phyloP scores from a whole-genome alignment of 2,329 filamentous ascomycete species.

The Byssochlamys sp. region DNA sequence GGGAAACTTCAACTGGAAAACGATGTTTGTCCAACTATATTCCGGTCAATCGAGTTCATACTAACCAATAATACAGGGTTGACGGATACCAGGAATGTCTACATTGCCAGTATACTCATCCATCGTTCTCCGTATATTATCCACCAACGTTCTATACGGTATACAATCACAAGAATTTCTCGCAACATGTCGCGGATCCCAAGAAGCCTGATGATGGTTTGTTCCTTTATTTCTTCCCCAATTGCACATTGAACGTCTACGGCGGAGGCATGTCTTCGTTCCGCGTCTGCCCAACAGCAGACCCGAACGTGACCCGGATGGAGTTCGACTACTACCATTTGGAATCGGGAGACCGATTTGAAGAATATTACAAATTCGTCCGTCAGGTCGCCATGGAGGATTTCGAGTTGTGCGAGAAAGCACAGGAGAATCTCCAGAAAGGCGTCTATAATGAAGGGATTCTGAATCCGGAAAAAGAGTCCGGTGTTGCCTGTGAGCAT shows the following conservation, averaged over 20 bases:
- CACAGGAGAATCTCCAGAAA: slow-evolving; percentile 44
- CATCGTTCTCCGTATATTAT: slow-evolving; percentile 46
- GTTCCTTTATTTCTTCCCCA: slow-evolving; percentile 51
- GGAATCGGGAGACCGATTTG: slow-evolving; percentile 44
- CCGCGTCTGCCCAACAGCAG: slow-evolving; percentile 44
- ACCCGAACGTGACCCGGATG: slow-evolving; percentile 45
- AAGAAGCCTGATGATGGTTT: slow-evolving; percentile 45
- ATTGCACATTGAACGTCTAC: slow-evolving; percentile 48
- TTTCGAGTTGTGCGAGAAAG: slow-evolving; percentile 49
- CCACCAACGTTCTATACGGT: slow-evolving; percentile 48
- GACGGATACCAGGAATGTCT: slow-evolving; percentile 52
- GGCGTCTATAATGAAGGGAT: slow-evolving; percentile 48
- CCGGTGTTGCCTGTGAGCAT: slow-evolving; percentile 42
- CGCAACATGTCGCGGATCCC: slow-evolving; percentile 47
- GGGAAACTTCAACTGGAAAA: slow-evolving; percentile 52
- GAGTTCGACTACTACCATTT: slow-evolving; percentile 52
- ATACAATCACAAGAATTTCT: slow-evolving; percentile 47
- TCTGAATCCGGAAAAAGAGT: slow-evolving; percentile 48
- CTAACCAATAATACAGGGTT: slow-evolving; percentile 25
- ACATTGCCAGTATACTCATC: slow-evolving; percentile 51
- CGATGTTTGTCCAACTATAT: slow-evolving; percentile 33
- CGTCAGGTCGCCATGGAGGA: slow-evolving; percentile 49
- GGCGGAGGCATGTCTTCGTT: slow-evolving; percentile 51
- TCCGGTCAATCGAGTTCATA: too few species aligned
- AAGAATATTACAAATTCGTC: slow-evolving; percentile 49